A percentile compares a stretch with the other conserved stretches of the same genome.
These are phyloP conservation scores for Amanita pseudoporphyria DNA, from an alignment of 768 basidiomycete species.

Conservation along the genomic window DNA sequence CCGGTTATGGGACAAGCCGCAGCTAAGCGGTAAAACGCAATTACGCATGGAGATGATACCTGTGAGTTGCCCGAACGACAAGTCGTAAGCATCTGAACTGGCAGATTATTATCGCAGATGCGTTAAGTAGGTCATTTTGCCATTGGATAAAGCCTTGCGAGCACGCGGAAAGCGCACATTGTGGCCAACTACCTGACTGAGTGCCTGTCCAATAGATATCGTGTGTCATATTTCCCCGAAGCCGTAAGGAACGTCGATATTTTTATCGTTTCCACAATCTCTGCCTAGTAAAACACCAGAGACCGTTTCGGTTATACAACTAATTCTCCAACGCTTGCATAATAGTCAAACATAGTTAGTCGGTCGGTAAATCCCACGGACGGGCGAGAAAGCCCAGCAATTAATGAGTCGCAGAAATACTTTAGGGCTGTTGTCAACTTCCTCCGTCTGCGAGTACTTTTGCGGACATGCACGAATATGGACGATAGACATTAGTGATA, in stretches of 20 bases:
- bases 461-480: no score
- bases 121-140: background rate
- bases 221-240: background rate
- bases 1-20: background rate
- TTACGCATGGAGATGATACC: background rate
- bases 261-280: background rate
- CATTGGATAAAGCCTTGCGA: background rate
- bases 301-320: background rate
- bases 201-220: no score
- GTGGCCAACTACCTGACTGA: background rate
- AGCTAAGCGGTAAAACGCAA: background rate
- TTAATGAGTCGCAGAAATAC: background rate
- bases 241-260: background rate
- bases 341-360: background rate
- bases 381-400: background rate
- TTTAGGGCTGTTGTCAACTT: background rate
- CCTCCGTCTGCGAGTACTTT: no score
- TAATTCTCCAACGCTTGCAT: background rate
- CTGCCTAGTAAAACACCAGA: background rate
- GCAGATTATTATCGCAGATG: no score
- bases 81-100: no score
- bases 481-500: no score
- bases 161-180: background rate
- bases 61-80: background rate
- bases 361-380: background rate